A percentile compares a stretch with the other conserved stretches of the same genome.
Evolutionary conservation across 768 basidiomycete species (phyloP).

Genomic region (Mycena galericulata): DNA sequence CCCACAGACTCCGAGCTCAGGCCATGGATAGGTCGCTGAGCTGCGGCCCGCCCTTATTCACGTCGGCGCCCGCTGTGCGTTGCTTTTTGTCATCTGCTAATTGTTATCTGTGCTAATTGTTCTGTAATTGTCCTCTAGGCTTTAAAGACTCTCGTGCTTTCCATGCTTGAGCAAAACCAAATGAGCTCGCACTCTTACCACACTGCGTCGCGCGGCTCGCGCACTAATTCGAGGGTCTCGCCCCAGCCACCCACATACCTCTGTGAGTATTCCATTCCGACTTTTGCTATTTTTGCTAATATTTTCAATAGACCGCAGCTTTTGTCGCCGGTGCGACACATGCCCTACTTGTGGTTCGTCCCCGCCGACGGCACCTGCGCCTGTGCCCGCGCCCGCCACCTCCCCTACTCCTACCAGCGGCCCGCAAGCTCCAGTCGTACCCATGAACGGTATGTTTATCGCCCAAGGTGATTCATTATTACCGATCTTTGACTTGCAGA

Average conservation of each 20-base stretch:
- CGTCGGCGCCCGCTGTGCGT: slow-evolving; percentile 15
- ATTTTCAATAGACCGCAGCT: no score
- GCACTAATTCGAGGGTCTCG: not conserved
- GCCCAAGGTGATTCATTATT: slow-evolving; percentile 3
- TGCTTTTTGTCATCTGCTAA: slow-evolving; percentile 5
- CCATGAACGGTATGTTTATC: slow-evolving; percentile 18
- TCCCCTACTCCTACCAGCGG: slow-evolving; percentile 6
- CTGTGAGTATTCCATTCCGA: slow-evolving; percentile 8
- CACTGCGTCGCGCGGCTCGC: slow-evolving; percentile 24
- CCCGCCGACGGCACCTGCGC: not conserved
- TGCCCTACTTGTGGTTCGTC: slow-evolving; percentile 20
- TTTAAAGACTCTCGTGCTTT: slow-evolving; percentile 3
- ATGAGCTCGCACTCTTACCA: slow-evolving; percentile 22
- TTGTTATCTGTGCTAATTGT: slow-evolving; percentile 25
- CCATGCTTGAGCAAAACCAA: not conserved
- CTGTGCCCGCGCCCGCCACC: slow-evolving; percentile 4
- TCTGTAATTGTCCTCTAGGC: slow-evolving; percentile 26
- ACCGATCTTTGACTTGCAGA: slow-evolving; percentile 12
- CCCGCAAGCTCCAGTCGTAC: slow-evolving; percentile 15
- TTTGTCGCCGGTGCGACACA: no score
- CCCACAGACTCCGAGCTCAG: slow-evolving; percentile 6
- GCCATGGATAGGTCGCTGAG: slow-evolving; percentile 4
- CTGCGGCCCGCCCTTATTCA: not conserved
- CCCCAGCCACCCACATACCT: slow-evolving; percentile 3
- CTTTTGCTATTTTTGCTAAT: slow-evolving; percentile 4